Percentiles rank a stretch among this genome's conserved stretches.
phyloP scores from a whole-genome alignment of 306 rosid species.

The Sphenostylis stenocarpa region DNA sequence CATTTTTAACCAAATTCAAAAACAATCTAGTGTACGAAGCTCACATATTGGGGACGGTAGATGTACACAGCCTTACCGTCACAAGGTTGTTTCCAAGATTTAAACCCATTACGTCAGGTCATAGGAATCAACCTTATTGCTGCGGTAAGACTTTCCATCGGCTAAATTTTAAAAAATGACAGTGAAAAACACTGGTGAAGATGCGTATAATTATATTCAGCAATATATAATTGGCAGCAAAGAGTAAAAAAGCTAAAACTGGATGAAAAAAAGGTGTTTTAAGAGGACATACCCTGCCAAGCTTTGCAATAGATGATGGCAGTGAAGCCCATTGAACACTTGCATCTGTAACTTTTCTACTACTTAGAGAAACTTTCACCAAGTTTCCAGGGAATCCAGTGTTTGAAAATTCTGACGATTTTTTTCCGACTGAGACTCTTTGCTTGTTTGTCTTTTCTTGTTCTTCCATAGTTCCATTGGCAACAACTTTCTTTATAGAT shows the following conservation, averaged over 20 bases:
- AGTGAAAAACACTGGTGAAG: slow-evolving; percentile 3
- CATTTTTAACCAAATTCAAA: not conserved
- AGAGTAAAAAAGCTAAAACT: slow-evolving; percentile 6
- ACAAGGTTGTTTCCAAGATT: not conserved
- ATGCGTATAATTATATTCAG: slow-evolving; percentile 9
- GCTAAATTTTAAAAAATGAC: slow-evolving; percentile 8
- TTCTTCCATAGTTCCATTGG: slow-evolving; percentile 59
- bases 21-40: not conserved
- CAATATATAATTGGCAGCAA: not conserved
- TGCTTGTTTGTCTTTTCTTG: slow-evolving; percentile 59
- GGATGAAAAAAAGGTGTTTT: slow-evolving; percentile 1
- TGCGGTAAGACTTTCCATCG: not conserved
- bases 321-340: slow-evolving; percentile 84
- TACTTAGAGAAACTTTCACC: slow-evolving; percentile 65
- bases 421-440: slow-evolving; percentile 59
- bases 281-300: slow-evolving; percentile 71
- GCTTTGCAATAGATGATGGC: slow-evolving; percentile 87
- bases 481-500: slow-evolving; percentile 53
- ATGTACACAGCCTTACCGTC: not conserved
- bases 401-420: slow-evolving; percentile 57
- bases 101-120: not conserved
- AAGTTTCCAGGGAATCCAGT: slow-evolving; percentile 70
- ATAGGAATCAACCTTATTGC: not conserved
- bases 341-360: slow-evolving; percentile 69
- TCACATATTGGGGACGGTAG: not conserved